A percentile compares a stretch with the other conserved stretches of the same genome.
phyloP scores from a whole-genome alignment of 2,329 filamentous ascomycete genomes.

The Exophiala sideris region DNA sequence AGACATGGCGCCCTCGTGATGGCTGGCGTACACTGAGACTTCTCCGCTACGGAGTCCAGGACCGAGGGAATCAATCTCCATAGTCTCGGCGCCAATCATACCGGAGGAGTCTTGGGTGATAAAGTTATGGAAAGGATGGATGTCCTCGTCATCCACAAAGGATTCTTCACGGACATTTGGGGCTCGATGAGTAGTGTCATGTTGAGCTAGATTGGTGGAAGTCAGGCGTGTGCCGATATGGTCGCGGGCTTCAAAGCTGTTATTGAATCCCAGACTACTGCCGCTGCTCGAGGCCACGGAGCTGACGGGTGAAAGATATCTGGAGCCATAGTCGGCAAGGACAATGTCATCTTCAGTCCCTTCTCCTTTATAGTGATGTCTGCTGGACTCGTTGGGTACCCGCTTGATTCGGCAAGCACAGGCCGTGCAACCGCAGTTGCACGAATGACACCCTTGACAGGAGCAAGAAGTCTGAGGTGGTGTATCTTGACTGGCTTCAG shows the following conservation, averaged over 20 bases:
- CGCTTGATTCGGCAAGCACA: slow-evolving; percentile 7
- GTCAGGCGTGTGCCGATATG: slow-evolving; percentile 3
- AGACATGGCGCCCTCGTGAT: slow-evolving; percentile 6
- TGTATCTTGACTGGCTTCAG: neutral
- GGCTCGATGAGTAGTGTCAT: neutral
- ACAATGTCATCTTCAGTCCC: slow-evolving; percentile 1
- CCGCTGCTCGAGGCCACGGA: slow-evolving; percentile 6
- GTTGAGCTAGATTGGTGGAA: neutral
- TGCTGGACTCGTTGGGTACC: slow-evolving; percentile 9
- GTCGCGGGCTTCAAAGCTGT: slow-evolving; percentile 8
- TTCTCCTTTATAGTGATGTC: slow-evolving; percentile 2
- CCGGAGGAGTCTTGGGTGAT: slow-evolving; percentile 11
- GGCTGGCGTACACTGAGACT: slow-evolving; percentile 7
- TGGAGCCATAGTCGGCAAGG: neutral
- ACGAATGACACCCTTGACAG: slow-evolving; percentile 6
- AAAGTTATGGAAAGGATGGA: neutral
- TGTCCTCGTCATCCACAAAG: slow-evolving; percentile 3
- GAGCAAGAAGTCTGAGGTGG: slow-evolving; percentile 1
- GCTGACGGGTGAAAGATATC: slow-evolving; percentile 4
- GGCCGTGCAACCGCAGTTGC: slow-evolving; percentile 11
- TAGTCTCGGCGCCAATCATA: slow-evolving; percentile 10
- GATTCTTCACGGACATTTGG: no score
- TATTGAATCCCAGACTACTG: slow-evolving; percentile 9
- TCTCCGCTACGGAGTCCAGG: slow-evolving; percentile 1
- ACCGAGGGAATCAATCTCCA: slow-evolving; percentile 7